Evolutionary conservation across 441 rosid genomes (phyloP), one percentile per base, ranked within the genome.

Genomic region (Gossypium schwendimanii): DNA sequence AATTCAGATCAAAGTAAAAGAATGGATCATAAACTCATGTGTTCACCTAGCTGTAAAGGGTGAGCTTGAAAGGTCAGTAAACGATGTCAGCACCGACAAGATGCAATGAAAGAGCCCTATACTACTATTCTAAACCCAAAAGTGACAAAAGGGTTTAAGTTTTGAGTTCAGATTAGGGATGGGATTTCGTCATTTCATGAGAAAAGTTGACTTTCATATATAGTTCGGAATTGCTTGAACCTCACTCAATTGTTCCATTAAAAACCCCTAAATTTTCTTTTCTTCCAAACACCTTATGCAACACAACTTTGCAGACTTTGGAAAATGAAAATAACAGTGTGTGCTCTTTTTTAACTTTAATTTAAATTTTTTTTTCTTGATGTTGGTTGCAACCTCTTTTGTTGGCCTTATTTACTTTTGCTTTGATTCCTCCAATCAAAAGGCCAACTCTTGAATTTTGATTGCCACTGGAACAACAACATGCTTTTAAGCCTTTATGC

Each of bases 81-180:
- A 58, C 79, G 15, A 67, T 58, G 58, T 17, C 61, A 28, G 80
- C 80, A 71, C 78, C 73, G 78, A 71, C 78, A 45, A 0, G 68
- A 69, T 60, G 58, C 14, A 41, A 10, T 23, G n/a, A 66, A 73
- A 57, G 26, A 10, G 58, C 45, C 47, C 17, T 12, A 58, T 2
- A 11, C 15, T 3, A 20, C 60, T 15, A 49, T 10, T 9, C 12
- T 12, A 10, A 10, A 21, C 11, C 23, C 18, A 59, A 26, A 39
- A 39, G 45, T 39, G 45, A 39, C 45, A 39, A 39, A 26, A 59
- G 61, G 28, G 61, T 21, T 11, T 21, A 23, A 23, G 6, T 23
- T 23, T 52, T 26, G 12, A 9, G 18, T n/a, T 54, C 4, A n/a
- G 12, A 9, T 14, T 39, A 36, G 31, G 10, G 12, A 53, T 18